Conservation (phyloP, 495 filamentous ascomycete genomes). For the Bacidia rubella region DNA sequence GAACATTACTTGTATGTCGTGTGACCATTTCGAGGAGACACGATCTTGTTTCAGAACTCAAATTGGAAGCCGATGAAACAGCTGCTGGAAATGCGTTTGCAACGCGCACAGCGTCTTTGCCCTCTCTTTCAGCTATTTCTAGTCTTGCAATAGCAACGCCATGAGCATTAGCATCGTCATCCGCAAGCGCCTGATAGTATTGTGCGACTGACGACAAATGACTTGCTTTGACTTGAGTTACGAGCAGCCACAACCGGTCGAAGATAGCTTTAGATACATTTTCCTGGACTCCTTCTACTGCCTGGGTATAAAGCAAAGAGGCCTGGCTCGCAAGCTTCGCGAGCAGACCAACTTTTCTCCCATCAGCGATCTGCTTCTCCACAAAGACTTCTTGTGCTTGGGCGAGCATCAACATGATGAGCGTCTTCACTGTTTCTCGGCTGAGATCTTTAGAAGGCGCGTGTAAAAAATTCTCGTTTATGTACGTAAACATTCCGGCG, state of each 20-base stretch:
- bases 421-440: conserved; percentile 83
- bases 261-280: conserved; percentile 86
- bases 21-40: conserved; percentile 68
- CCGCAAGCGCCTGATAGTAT: conserved; percentile 86
- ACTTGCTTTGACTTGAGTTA: conserved; percentile 76
- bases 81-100: conserved; percentile 72
- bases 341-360: conserved; percentile 82
- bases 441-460: conserved; percentile 91
- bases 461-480: conserved; percentile 98
- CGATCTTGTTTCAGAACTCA: conserved; percentile 63
- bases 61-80: conserved; percentile 66
- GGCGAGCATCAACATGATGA: conserved; percentile 85
- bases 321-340: conserved; percentile 90
- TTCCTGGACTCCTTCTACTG: conserved; percentile 77
- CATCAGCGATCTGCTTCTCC: conserved; percentile 87
- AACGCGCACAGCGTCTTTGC: conserved; percentile 59
- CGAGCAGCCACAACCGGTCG: conserved; percentile 84
- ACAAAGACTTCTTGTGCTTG: conserved; percentile 95
- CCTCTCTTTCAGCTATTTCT: conserved; percentile 61
- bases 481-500: conserved; percentile 98
- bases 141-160: conserved; percentile 77
- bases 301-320: conserved; percentile 75
- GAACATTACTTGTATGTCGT: conserved; percentile 64
- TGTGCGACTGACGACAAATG: conserved; percentile 78
- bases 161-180: conserved; percentile 76